Evolutionary conservation across 306 rosid genomes (phyloP), one percentile per base, ranked within the genome.

Genomic region (Vigna radiata): DNA sequence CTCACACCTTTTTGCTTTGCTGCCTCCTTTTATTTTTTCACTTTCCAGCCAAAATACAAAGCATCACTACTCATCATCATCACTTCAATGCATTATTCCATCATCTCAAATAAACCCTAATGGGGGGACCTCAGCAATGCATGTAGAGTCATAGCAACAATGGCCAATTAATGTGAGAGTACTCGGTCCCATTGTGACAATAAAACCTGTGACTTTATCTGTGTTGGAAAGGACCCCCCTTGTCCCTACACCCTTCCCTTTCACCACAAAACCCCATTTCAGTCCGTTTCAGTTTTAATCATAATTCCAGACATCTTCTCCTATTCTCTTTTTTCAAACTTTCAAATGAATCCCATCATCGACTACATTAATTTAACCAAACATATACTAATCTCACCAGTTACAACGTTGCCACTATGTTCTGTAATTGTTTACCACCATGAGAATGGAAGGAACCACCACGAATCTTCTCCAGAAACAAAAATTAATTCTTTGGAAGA

Each of bases 141-240:
- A 43, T 43, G 8, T 39, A 21, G 23, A 62, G 59, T 17, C 31
- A 50, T 31, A 73, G 15, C 17, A 64, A 39, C 41, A n/a, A 65
- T 46, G 66, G 14, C 17, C 58, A 81, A 65, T 13, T 82, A 15
- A 62, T 61, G 78, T 58, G 53, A 83, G 68, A 81, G 68, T 37
- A 65, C 3, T 49, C 31, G 82, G 85, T 85, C 88, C 91, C 73
- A 33, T 2, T 4, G 44, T 76, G 61, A 17, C 53, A 86, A 86
- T 86, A 80, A 70, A 86, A 81, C 72, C 25, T 71, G 76, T 68
- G 62, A 75, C 90, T 80, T 87, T 86, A 72, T 76, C 64, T 63
- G 81, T 70, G 66, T 79, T 74, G 12, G 56, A 41, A 72, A 49
- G 82, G 87, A 84, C 47, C 85, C 18, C 10, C 15, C 16, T 29